These are phyloP conservation scores for Spizellomyces punctatus DNA, from an alignment of 192 early-diverging fungal species.

Conservation along the genomic window DNA sequence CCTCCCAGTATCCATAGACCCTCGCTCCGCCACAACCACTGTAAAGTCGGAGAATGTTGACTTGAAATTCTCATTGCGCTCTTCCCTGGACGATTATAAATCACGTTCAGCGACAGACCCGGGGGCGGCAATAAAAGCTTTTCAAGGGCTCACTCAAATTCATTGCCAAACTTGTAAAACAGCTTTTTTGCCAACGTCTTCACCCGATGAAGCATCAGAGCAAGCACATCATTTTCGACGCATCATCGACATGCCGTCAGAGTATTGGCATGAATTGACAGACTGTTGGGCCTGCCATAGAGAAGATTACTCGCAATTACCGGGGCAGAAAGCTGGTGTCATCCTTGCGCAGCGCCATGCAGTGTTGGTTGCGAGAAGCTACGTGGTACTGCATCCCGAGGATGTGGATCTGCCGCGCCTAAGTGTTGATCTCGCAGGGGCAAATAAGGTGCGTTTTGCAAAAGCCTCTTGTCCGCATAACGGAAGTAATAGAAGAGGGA, in stretches of 20 bases:
- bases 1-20: background rate
- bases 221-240: slow-evolving; percentile 18
- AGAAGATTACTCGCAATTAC: slow-evolving; percentile 51
- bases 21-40: background rate
- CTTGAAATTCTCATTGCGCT: background rate
- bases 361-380: slow-evolving; percentile 38
- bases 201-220: background rate
- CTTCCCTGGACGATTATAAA: background rate
- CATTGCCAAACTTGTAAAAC: background rate
- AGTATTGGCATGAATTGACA: slow-evolving; percentile 57
- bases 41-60: background rate
- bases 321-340: slow-evolving; percentile 43
- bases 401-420: slow-evolving; percentile 36
- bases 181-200: background rate
- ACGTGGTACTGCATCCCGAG: slow-evolving; percentile 43
- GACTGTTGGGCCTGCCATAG: slow-evolving; percentile 62
- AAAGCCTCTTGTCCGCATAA: background rate
- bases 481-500: slow-evolving; percentile 34
- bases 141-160: background rate
- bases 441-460: slow-evolving; percentile 12
- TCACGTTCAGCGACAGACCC: background rate
- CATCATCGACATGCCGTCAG: slow-evolving; percentile 48
- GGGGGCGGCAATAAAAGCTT: background rate
- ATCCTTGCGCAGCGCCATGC: slow-evolving; percentile 31
- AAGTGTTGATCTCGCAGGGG: slow-evolving; percentile 16